phyloP scores from a whole-genome alignment of 768 basidiomycete genomes.

The Chalciporus chontae region DNA sequence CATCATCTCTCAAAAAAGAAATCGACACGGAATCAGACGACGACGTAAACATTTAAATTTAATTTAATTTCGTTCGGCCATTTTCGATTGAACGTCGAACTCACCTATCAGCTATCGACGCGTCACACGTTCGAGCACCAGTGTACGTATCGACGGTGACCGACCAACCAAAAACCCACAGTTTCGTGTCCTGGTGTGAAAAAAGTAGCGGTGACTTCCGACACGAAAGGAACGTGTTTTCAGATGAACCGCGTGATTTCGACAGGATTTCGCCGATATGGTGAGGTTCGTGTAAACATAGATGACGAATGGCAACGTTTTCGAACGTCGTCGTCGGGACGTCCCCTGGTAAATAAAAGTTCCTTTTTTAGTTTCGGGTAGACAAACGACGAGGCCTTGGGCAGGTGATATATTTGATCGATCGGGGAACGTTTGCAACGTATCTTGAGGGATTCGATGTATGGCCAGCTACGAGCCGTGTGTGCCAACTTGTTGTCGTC shows the following conservation, averaged over 20 bases:
- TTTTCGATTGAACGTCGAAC: too few relatives aligned
- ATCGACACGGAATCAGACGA: too few relatives aligned
- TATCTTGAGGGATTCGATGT: slow-evolving; percentile 1
- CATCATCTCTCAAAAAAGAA: too few relatives aligned
- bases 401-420: slow-evolving; percentile 9
- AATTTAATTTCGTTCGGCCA: too few relatives aligned
- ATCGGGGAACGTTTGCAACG: slow-evolving; percentile 4
- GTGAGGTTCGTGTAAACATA: slow-evolving; percentile 9
- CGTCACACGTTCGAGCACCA: too few relatives aligned
- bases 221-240: slow-evolving; percentile 3
- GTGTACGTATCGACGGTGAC: too few relatives aligned
- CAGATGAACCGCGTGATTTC: slow-evolving; percentile 14
- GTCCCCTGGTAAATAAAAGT: slow-evolving; percentile 2
- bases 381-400: neutral
- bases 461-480: slow-evolving; percentile 10
- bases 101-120: too few relatives aligned
- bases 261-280: slow-evolving; percentile 3
- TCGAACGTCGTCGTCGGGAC: slow-evolving; percentile 2
- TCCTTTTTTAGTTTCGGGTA: neutral
- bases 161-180: too few relatives aligned
- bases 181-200: too few relatives aligned
- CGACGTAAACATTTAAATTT: too few relatives aligned
- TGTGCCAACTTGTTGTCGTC: slow-evolving; percentile 3
- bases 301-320: neutral
- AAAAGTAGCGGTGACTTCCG: neutral